Base-by-base conservation (phyloP, 2,329 filamentous ascomycete species). In the Epichloe typhina region DNA sequence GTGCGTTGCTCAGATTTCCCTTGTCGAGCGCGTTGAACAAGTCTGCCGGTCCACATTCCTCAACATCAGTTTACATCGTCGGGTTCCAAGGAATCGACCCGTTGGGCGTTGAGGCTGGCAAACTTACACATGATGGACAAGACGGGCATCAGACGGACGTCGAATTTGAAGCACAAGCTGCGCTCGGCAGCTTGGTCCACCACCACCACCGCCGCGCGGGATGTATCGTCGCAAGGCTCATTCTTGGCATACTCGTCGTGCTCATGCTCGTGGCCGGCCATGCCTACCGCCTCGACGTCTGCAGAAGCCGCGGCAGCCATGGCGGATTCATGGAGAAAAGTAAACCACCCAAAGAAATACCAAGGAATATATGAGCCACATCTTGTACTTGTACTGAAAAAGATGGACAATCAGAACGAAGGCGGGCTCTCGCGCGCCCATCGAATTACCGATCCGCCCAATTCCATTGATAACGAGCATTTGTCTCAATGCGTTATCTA, bases 141-240 rank as follows among this genome's bases (percentile, higher is more conserved):
- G 3, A 79, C 69, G 2, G 76, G 76, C 54, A 80, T 58, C 9
- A 80, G 61, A 19, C 74, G 72, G 19, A 74, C 59, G 58, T 80
- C 76, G 52, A 80, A 74, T 60, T 77, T 79, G 61, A 72, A 70
- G 55, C 73, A 75, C 6, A 79, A 64, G 0, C 67, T 67, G 21
- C 68, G 68, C 62, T 80, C 76, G 13, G 75, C 73, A 6, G 61
- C 65, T n/a, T 66, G 65, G 53, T 67, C 63, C 15, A 69, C 44
- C 38, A 68, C 63, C 26, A 3, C 8, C 26, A 26, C 26, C 26
- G 26, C 26, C 26, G 26, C 56, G 59, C 4, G 60, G 61, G 36
- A 57, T 63, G 26, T 3, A 41, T 58, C 58, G 36, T 56, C 57
- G 5, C 44, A 35, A 11, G 51, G 39, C 36, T 46, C 51, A 13